Evolutionary conservation across 2,329 filamentous ascomycete species (phyloP), one percentile per base, ranked within the genome.

Genomic region (Ophiobolus disseminans): DNA sequence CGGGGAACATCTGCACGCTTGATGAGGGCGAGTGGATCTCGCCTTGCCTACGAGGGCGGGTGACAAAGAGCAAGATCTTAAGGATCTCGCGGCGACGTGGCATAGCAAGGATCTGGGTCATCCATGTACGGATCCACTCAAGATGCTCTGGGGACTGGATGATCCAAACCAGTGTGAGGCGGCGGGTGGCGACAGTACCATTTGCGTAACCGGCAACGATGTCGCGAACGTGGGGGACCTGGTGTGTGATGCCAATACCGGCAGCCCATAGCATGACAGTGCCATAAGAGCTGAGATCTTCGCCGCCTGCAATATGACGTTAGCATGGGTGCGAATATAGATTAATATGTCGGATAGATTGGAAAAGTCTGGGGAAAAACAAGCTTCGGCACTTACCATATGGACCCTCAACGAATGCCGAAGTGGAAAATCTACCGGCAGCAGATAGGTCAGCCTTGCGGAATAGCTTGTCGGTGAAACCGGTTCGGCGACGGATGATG

Each of bases 161-260:
- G 66, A 96, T 87, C 94, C 94, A 97, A 51, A 97, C 85, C 6
- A 97, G 84, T 1, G 88, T 90, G 37, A 97, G 77, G 31, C 87
- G 86, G 41, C 91, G 87, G 3, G 90, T 91, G 4, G 93, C 91
- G 28, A 91, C 86, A 1, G 86, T 91, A 50, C 60, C 87, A 84
- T 90, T 75, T 78, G 80, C 79, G 78, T 84, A 65, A 73, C 78
- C 74, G 39, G 72, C 72, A 32, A 80, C 76, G 14, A 80, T 74
- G 49, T 94, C 87, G 45, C 86, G 87, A 7, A 97, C 82, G 72
- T 95, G 96, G 25, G 91, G 90, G 22, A 97, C 84, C 70, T 96
- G 91, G 72, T 97, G 93, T 1, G 93, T 96, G 75, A 99, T 97
- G 54, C 94, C 94, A 4, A 94, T 91, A 48, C 93, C 90, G 47